A percentile compares a stretch with the other conserved stretches of the same genome.
These are phyloP conservation scores for Podosphaera leucotricha DNA, from an alignment of 2,329 filamentous ascomycete species.

Conservation along the genomic window DNA sequence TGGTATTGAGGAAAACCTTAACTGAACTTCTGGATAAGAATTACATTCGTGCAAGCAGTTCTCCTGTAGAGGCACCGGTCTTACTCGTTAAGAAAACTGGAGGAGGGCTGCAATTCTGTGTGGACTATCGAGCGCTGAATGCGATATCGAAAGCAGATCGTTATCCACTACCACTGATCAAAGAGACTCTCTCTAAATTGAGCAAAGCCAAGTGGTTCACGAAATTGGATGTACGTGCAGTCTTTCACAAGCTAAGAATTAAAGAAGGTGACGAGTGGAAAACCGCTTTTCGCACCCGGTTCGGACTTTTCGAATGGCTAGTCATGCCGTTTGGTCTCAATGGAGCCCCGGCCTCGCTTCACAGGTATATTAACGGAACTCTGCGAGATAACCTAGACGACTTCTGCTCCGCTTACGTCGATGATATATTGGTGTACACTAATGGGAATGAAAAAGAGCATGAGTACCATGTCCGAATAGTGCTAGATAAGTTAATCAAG, in stretches of 20 bases:
- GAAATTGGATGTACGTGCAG: background rate
- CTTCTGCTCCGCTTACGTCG: no score
- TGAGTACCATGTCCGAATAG: no score
- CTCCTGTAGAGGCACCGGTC: background rate
- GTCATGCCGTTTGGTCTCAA: no score
- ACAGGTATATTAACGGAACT: no score
- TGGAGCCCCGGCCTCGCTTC: no score
- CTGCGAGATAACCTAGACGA: no score
- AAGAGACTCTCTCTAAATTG: background rate
- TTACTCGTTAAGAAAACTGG: background rate
- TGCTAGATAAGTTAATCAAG: no score
- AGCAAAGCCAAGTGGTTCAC: background rate
- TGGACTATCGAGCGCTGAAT: background rate
- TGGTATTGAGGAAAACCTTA: background rate
- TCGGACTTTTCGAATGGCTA: no score
- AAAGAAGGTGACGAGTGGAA: background rate
- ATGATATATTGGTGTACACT: no score
- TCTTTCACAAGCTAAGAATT: background rate
- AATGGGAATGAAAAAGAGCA: no score
- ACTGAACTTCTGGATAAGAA: background rate
- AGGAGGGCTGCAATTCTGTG: background rate
- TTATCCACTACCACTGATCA: background rate
- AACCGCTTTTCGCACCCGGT: no score
- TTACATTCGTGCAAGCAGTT: background rate
- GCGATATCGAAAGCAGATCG: background rate